Percentiles rank a stretch among this genome's conserved stretches.
Evolutionary conservation across 2,329 filamentous ascomycete genomes (phyloP).

Genomic region (Drechslera avenae): DNA sequence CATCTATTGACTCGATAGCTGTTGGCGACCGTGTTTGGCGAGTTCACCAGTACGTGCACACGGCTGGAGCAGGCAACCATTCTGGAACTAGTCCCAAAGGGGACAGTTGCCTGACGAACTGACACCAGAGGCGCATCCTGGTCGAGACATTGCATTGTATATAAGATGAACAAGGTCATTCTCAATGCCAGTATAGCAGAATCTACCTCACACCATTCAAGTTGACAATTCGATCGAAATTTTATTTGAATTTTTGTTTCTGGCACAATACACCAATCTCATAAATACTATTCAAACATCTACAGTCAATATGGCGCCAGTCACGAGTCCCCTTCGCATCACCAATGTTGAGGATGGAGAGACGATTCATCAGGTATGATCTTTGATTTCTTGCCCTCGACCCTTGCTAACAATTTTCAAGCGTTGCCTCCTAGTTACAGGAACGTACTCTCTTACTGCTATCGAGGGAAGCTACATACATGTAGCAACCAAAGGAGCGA

Average conservation of each 20-base stretch:
- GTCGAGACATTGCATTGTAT: background rate
- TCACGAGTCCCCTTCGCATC: conserved; percentile 9
- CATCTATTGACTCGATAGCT: no score
- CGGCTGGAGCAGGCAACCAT: background rate
- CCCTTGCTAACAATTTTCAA: conserved; percentile 5
- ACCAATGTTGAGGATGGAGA: conserved; percentile 36
- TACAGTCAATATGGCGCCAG: conserved; percentile 5
- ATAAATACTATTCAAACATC: background rate
- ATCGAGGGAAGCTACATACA: conserved; percentile 29
- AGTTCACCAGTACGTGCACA: background rate
- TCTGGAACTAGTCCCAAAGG: background rate
- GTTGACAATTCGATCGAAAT: background rate
- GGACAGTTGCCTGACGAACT: conserved; percentile 1
- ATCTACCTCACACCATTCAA: background rate
- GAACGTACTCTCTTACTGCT: conserved; percentile 22
- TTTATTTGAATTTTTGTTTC: background rate
- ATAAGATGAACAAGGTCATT: background rate
- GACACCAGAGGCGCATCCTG: background rate
- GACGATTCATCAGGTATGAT: conserved; percentile 32
- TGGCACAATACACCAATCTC: background rate
- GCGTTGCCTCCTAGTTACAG: conserved; percentile 40
- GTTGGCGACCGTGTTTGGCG: background rate
- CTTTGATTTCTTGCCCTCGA: background rate
- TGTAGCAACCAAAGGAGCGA: conserved; percentile 23
- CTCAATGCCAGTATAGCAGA: background rate